These are phyloP conservation scores for Acanthamoeba lenticulata DNA, from an alignment of 208 protist species.

Conservation along the genomic window DNA sequence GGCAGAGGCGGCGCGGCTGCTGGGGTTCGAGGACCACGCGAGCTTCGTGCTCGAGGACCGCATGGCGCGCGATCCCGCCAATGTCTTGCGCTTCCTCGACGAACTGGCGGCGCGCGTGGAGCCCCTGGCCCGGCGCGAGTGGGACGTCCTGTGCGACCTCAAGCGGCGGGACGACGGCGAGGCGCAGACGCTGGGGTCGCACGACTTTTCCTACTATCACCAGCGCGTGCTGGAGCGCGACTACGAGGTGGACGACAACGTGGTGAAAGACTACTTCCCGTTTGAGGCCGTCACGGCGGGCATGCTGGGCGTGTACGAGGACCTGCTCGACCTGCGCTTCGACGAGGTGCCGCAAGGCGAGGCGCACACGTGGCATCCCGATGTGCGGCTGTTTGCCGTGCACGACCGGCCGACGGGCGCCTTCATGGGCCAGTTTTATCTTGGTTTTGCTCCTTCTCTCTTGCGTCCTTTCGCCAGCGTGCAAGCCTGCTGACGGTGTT, in stretches of 20 bases:
- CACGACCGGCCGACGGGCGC: conserved; percentile 9
- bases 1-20: background rate
- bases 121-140: conserved; percentile 8
- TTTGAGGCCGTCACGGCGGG: conserved; percentile 72
- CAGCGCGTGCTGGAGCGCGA: conserved; percentile 69
- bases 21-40: conserved; percentile 74
- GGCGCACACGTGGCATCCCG: conserved; percentile 76
- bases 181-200: conserved; percentile 71
- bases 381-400: conserved; percentile 75
- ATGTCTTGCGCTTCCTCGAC: conserved; percentile 63
- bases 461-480: background rate
- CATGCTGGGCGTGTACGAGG: conserved; percentile 76
- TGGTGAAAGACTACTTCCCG: conserved; percentile 83
- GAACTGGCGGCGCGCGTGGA: conserved; percentile 66
- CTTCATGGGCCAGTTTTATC: conserved; percentile 83
- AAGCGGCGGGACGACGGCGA: conserved; percentile 73
- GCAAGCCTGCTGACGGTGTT: background rate
- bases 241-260: conserved; percentile 79
- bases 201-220: conserved; percentile 80
- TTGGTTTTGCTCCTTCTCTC: conserved; percentile 61
- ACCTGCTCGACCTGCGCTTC: conserved; percentile 73
- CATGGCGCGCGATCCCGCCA: conserved; percentile 68
- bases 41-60: conserved; percentile 72
- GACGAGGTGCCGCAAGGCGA: background rate
- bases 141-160: conserved; percentile 60